phyloP scores from a whole-genome alignment of 2,329 filamentous ascomycete genomes.

The Colletotrichum siamense region DNA sequence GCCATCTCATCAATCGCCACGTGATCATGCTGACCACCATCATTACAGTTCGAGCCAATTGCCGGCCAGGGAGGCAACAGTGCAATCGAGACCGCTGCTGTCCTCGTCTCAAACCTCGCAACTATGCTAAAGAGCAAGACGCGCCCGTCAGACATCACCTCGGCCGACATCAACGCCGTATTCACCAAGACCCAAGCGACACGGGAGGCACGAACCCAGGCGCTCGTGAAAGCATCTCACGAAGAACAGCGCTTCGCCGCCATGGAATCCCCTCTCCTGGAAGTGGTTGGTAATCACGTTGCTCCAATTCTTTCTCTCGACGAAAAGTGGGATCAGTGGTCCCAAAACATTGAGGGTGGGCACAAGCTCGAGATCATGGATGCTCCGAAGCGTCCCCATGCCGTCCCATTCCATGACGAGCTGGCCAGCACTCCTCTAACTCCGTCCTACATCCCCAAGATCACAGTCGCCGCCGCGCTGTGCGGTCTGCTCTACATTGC shows the following conservation, averaged over 20 bases:
- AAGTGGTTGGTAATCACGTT: neutral
- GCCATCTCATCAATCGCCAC: neutral
- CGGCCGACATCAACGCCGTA: conserved; percentile 18
- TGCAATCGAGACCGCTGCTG: conserved; percentile 29
- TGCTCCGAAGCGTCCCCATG: conserved; percentile 17
- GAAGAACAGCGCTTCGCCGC: conserved; percentile 24
- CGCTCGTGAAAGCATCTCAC: conserved; percentile 19
- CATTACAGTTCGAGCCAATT: conserved; percentile 28
- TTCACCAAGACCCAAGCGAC: conserved; percentile 24
- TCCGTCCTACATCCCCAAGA: neutral
- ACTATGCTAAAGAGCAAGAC: neutral
- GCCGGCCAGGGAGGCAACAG: conserved; percentile 31
- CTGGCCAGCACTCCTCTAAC: neutral
- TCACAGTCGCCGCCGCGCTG: neutral
- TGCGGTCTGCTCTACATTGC: neutral
- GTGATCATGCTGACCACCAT: neutral
- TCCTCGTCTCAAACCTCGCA: conserved; percentile 27
- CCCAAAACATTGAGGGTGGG: neutral
- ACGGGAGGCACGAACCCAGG: conserved; percentile 18
- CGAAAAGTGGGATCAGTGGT: neutral
- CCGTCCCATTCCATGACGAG: conserved; percentile 22
- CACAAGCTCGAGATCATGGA: conserved; percentile 2
- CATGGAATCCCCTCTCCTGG: conserved; percentile 21
- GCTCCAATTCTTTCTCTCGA: neutral
- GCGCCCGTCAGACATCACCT: conserved; percentile 7